Percentiles rank a stretch among this genome's conserved stretches.
These are phyloP conservation scores for Purpureocillium takamizusanense DNA, from an alignment of 2,329 filamentous ascomycete genomes.

Conservation along the genomic window DNA sequence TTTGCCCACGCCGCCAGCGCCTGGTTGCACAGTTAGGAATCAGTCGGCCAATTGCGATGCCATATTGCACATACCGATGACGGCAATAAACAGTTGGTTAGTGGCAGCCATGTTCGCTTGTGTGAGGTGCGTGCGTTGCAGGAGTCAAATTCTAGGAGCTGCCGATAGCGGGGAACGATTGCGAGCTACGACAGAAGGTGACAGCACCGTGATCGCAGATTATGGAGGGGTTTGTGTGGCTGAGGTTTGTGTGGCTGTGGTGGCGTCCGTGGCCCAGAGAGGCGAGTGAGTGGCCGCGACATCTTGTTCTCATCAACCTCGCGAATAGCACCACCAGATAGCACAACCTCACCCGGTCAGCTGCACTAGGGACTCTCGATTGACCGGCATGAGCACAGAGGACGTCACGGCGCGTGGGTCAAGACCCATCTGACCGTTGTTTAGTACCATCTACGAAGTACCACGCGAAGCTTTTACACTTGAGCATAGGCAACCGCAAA, in stretches of 20 bases:
- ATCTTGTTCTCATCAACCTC: too few species aligned
- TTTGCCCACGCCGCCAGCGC: slow-evolving; percentile 87
- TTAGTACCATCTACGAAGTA: too few species aligned
- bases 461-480: too few species aligned
- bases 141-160: slow-evolving; percentile 16
- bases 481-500: too few species aligned
- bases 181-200: not conserved
- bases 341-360: too few species aligned
- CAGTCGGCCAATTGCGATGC: not conserved
- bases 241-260: not conserved
- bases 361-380: too few species aligned
- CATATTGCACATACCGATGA: slow-evolving; percentile 32
- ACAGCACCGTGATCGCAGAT: not conserved
- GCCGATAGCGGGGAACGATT: slow-evolving; percentile 24
- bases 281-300: too few species aligned
- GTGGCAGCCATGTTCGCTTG: slow-evolving; percentile 28
- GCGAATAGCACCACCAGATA: too few species aligned
- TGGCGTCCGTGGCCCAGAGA: not conserved
- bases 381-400: too few species aligned
- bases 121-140: slow-evolving; percentile 4
- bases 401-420: too few species aligned
- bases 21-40: slow-evolving; percentile 34
- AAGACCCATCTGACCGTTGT: too few species aligned
- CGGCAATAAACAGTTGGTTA: slow-evolving; percentile 42
- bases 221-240: slow-evolving; percentile 7